A percentile compares a stretch with the other conserved stretches of the same genome.
These are phyloP conservation scores for Alternaria tenuissima DNA, from an alignment of 2,329 filamentous ascomycete species.

Conservation along the genomic window DNA sequence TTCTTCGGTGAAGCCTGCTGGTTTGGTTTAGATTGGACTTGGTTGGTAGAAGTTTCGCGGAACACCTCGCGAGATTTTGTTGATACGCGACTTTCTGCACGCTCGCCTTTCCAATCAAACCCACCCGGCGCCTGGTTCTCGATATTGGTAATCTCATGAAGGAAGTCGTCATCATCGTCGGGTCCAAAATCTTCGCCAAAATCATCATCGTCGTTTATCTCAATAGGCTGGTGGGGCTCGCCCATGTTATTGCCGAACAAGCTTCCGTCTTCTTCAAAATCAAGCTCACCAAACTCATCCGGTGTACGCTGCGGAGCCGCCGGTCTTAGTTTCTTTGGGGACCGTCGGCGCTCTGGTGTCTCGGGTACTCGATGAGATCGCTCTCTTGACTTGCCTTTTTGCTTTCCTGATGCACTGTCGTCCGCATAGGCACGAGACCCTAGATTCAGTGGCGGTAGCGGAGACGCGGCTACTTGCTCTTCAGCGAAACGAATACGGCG, in stretches of 20 bases:
- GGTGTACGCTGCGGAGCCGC: conserved; percentile 12
- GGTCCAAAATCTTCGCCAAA: conserved; percentile 41
- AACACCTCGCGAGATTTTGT: conserved; percentile 36
- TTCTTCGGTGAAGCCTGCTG: conserved; percentile 40
- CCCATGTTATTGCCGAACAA: conserved; percentile 25
- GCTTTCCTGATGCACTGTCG: not conserved
- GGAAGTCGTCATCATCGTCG: conserved; percentile 44
- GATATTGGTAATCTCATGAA: conserved; percentile 54
- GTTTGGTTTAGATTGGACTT: conserved; percentile 24
- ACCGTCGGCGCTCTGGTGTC: conserved; percentile 31
- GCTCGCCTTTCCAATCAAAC: conserved; percentile 43
- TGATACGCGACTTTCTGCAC: conserved; percentile 22
- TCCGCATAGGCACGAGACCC: conserved; percentile 1
- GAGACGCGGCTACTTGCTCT: conserved; percentile 24
- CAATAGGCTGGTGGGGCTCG: conserved; percentile 16
- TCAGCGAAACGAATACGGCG: conserved; percentile 39
- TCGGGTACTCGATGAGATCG: conserved; percentile 32
- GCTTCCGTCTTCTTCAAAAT: conserved; percentile 35
- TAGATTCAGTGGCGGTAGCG: conserved; percentile 20
- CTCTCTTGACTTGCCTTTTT: conserved; percentile 16
- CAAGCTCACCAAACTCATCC: conserved; percentile 36
- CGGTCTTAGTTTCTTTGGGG: conserved; percentile 17
- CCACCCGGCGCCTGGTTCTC: conserved; percentile 47
- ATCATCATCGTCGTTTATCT: conserved; percentile 22
- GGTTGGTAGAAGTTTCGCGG: conserved; percentile 41